Evolutionary conservation across 306 rosid species (phyloP), one percentile per base, ranked within the genome.

Genomic region (Prunus dulcis): DNA sequence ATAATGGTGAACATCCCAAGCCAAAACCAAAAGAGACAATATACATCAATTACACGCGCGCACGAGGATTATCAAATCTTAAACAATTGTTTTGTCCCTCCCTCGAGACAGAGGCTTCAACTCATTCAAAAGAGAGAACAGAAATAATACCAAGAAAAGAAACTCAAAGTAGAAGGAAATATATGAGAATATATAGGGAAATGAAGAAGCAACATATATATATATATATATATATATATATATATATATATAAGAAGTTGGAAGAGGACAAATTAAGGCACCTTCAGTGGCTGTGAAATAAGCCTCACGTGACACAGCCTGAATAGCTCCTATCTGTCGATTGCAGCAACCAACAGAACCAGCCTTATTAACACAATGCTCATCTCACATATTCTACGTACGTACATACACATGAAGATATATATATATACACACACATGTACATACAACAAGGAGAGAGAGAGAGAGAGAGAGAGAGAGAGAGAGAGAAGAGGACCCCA

Each of bases 241-340:
- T 2, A n/a, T 19, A 19, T 13, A 55, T 12, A 1, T 55, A 20
- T 20, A 57, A 22, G 11, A 22, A 13, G 18, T 28, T 12, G 55
- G 69, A n/a, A 32, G 50, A 45, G 50, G 60, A 32, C 0, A 23
- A 27, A 12, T n/a, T 12, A 12, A 61, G 43, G 32, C 65, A 91
- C 98, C 89, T 73, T 90, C 96, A 17, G 80, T 57, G 55, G 93
- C 91, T 14, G 86, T 84, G 76, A 94, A 89, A 81, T 91, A 91
- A 62, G 95, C 95, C 73, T 90, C 95, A 5, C 95, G 96, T 10
- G 95, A 86, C 52, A 83, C 90, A 63, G 95, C 94, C 87, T 92
- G 95, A 63, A 92, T 20, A 11, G 93, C 98, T 75, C 98, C 98
- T 5, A 94, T 94, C 96, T 93, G 81, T 19, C 12, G 6, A 55